Base-by-base conservation (phyloP, 2,329 filamentous ascomycete species). In the Venturia oleaginea region DNA sequence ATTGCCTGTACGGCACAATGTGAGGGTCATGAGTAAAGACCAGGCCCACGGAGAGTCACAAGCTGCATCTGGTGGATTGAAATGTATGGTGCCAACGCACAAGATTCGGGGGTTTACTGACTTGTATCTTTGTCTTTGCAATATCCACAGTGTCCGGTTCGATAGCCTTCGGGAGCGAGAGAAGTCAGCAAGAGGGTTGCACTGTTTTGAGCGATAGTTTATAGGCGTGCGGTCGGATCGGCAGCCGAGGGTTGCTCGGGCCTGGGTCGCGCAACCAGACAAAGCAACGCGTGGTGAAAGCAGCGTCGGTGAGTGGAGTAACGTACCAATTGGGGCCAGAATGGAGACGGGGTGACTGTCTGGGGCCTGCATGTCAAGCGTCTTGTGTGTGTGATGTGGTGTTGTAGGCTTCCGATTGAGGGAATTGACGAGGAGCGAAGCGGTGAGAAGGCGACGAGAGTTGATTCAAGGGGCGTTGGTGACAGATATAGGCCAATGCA, bases 101-200 rank as follows among this genome's bases (percentile, higher is more conserved):
- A 77, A 72, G 79, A 80, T 68, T 78, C 71, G 67, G 77, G 75
- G 70, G 72, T 78, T 70, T 78, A 76, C 71, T 75, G 74, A 77
- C 78, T 78, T 73, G 76, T 75, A 57, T 76, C 71, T 67, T 74
- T 72, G 67, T 74, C 71, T 75, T 80, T 81, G 75, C 79, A 81
- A 70, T 81, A 81, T 64, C 79, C 79, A 71, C 79, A 81, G 66
- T 77, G 76, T 68, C 78, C 75, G 66, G 72, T 73, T 68, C 78
- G 76, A 71, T 81, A 81, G 70, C 79, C 79, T 81, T 67, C 55
- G 40, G 46, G 51, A 48, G 54, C 59, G 65, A 22, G 30, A 5
- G 30, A 59, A 11, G 59, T 60, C 34, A 60, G 59, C 37, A 40
- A 60, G n/a, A 27, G 2, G 15, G 19, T 42, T 40, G 17, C 34